Evolutionary conservation across 2,329 filamentous ascomycete genomes (phyloP).

Genomic region (Colletotrichum zoysiae): DNA sequence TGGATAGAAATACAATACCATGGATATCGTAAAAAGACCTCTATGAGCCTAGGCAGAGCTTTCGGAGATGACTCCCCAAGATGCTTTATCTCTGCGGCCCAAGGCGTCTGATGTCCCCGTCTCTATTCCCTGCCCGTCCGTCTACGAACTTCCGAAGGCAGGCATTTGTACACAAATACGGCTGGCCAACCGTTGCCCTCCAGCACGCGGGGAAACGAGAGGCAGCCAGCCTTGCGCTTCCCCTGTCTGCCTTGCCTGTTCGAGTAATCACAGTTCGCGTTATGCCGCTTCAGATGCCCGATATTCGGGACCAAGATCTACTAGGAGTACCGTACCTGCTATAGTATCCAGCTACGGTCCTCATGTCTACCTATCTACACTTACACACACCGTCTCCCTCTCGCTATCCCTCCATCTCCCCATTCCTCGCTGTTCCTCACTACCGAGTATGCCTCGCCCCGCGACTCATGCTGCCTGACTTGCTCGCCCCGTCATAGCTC

Average conservation of each 20-base stretch:
- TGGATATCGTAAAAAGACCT: too few species aligned
- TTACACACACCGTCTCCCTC: not conserved
- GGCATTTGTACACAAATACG: too few species aligned
- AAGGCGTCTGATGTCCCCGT: conserved; percentile 35
- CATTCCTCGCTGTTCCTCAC: not conserved
- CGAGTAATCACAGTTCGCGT: not conserved
- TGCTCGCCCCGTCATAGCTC: conserved; percentile 9
- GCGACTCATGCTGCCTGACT: not conserved
- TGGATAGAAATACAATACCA: too few species aligned
- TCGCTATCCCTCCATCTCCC: not conserved
- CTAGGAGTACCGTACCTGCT: not conserved
- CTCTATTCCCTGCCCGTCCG: not conserved
- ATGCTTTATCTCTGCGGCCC: too few species aligned
- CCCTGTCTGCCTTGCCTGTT: not conserved
- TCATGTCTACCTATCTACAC: not conserved
- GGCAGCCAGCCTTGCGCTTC: not conserved
- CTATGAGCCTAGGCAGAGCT: too few species aligned
- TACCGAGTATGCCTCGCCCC: not conserved
- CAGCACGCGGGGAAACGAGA: not conserved
- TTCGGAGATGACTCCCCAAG: too few species aligned
- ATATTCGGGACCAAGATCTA: conserved; percentile 15
- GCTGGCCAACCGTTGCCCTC: conserved; percentile 5
- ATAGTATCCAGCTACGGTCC: not conserved
- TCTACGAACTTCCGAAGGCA: not conserved
- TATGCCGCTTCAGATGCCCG: not conserved